Base-by-base conservation (phyloP, 176 grass and related monocot genomes). In the Rhynchospora pubera region DNA sequence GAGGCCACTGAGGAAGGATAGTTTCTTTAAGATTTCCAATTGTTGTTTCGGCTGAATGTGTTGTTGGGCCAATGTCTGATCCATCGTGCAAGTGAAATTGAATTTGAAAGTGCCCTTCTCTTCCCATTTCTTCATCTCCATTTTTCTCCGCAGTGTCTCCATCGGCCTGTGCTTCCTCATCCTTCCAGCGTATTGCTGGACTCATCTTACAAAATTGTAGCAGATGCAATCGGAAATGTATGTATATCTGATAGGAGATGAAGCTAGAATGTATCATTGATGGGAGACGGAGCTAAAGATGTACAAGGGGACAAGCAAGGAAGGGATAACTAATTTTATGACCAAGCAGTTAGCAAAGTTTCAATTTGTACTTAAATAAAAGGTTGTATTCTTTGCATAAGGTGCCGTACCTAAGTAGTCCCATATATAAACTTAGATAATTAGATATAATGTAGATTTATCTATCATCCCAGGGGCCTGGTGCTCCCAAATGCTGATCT, bases 1-100 rank as follows among this genome's bases (percentile, higher is more conserved):
- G 55, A 44, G 82, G 82, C 82, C 82, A 84, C 65, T 76, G 82
- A 75, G 82, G 55, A 57, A 84, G 53, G 66, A 84, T 84, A 4
- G 19, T 61, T 84, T 61, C 82, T 60, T 84, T 84, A 51, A 84
- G 67, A 34, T 44, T 84, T 23, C 6, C 30, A 24, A 84, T 60
- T 26, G 63, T 76, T 42, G 82, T 73, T 46, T 68, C 52, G 15
- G 52, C 55, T 26, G 82, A 30, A 73, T 76, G 71, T 58, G 24
- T 50, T 46, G 22, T 72, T 2, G 82, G 82, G n/a, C 67, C 82
- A 18, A 84, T 75, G 39, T 84, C 82, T 9, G 82, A 84, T 60
- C 82, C 82, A 58, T 84, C 67, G 3, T 71, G 64, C 32, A 84
- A 73, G 56, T 18, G 65, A 76, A 84, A 75, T 73, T 57, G 67